Evolutionary conservation across 306 rosid species (phyloP).

Genomic region (Luffa acutangula): DNA sequence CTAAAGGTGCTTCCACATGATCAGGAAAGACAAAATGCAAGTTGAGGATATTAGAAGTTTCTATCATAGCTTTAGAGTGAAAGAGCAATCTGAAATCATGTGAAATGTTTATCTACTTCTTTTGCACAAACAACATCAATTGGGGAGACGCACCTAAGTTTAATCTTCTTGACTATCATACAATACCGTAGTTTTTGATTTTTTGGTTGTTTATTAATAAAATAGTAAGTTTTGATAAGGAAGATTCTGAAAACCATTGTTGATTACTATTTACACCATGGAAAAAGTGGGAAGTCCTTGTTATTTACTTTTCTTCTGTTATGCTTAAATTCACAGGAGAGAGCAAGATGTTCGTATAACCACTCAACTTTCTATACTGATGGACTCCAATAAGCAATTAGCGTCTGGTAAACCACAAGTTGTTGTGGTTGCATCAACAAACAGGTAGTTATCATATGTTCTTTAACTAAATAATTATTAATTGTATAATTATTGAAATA

Average conservation of each 20-base stretch:
- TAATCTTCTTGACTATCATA: not conserved
- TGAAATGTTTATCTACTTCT: too few relatives aligned
- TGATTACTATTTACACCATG: not conserved
- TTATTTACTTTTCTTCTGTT: not conserved
- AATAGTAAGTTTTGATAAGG: not conserved
- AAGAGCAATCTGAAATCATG: too few relatives aligned
- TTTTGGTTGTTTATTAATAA: too few relatives aligned
- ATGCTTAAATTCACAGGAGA: conserved; percentile 38
- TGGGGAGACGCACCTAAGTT: not conserved
- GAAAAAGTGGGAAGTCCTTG: not conserved
- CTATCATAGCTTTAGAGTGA: too few relatives aligned
- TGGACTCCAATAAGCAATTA: conserved; percentile 59
- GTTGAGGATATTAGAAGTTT: not conserved
- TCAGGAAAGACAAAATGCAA: not conserved
- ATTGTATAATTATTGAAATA: not conserved
- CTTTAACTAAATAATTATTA: not conserved
- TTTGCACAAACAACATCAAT: not conserved
- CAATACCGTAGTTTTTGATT: not conserved
- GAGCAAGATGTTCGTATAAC: conserved; percentile 77
- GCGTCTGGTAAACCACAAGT: conserved; percentile 37
- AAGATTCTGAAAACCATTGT: not conserved
- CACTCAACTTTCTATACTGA: conserved; percentile 56
- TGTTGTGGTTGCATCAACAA: conserved; percentile 85
- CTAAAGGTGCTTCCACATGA: not conserved
- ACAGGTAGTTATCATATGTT: conserved; percentile 39